Conservation (phyloP, 2,329 filamentous ascomycete genomes). For the Thielaviopsis ethacetica region DNA sequence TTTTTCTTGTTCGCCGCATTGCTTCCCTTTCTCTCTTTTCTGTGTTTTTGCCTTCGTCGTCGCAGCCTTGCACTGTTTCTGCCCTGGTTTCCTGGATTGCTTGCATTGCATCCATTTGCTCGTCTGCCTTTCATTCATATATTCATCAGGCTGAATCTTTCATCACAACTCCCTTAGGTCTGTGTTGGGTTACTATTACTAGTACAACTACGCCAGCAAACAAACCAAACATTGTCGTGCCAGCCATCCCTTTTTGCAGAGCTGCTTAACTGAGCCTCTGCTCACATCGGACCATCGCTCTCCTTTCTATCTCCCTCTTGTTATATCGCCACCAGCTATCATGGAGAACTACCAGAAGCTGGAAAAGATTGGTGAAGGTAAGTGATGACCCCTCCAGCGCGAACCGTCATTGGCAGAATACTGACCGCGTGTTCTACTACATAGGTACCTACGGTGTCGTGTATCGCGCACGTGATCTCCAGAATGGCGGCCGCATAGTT, state of each 20-base stretch:
- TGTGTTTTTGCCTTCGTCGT: neutral
- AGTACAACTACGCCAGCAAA: neutral
- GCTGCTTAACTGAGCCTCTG: neutral
- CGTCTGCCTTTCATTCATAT: too few relatives aligned
- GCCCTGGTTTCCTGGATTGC: neutral
- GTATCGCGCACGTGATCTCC: conserved; percentile 82
- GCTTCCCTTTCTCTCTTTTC: neutral
- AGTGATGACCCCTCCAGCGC: neutral
- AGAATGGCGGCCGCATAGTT: conserved; percentile 68
- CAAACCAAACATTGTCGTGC: neutral
- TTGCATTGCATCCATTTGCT: neutral
- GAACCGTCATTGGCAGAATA: neutral
- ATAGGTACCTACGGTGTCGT: conserved; percentile 86
- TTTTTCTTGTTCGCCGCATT: neutral
- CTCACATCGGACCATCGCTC: neutral
- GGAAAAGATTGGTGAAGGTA: conserved; percentile 93
- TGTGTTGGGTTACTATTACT: neutral
- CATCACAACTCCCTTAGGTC: neutral
- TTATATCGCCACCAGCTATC: conserved; percentile 13
- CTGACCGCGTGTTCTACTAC: conserved; percentile 4
- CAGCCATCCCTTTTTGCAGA: neutral
- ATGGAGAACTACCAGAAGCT: conserved; percentile 98
- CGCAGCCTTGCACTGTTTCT: neutral
- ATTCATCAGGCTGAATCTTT: neutral
- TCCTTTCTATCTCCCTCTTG: conserved; percentile 4